Evolutionary conservation across 768 basidiomycete genomes (phyloP), one percentile per base, ranked within the genome.

Genomic region (Suillus spraguei): DNA sequence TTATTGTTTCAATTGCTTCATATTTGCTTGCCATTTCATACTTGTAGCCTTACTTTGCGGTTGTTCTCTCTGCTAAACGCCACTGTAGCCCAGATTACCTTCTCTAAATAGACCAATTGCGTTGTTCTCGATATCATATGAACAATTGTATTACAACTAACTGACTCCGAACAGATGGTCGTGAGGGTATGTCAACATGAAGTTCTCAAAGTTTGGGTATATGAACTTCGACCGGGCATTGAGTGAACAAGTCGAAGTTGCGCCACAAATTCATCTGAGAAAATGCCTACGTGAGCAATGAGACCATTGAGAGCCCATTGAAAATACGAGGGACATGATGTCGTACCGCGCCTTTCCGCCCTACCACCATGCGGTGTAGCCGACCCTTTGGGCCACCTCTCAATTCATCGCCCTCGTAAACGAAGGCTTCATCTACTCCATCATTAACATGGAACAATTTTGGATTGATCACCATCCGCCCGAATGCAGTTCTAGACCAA

Each of bases 321-420:
- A 39, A 62, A 41, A 28, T 22, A 79, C 86, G 22, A 39, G 11
- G 9, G 39, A 41, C 28, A 7, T 7, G 28, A 58, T 58, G 24
- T 24, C 56, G 69, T 73, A 89, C 87, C 66, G 82, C 84, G 61
- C 77, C 80, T 68, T 81, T 79, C 11, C 76, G 71, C 69, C 75
- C 82, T 36, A 87, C 78, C 22, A 81, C 61, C 9, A 81, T 82
- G 20, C 90, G 82, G 77, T 92, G 90, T 22, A 84, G 73, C 22
- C 85, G 77, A 7, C 89, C 89, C 55, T 78, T 74, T 1, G 82
- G 74, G 7, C 89, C 89, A 5, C 87, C 89, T 24, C 86, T 78
- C 20, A 81, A 79, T 75, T 90, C 88, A 69, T 92, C 90, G 16
- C 88, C 89, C 73, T 91, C 87, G 62, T 88, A 90, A 0, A 85